These are phyloP conservation scores for Apiospora phragmitis DNA, from an alignment of 2,329 filamentous ascomycete genomes.

Conservation along the genomic window DNA sequence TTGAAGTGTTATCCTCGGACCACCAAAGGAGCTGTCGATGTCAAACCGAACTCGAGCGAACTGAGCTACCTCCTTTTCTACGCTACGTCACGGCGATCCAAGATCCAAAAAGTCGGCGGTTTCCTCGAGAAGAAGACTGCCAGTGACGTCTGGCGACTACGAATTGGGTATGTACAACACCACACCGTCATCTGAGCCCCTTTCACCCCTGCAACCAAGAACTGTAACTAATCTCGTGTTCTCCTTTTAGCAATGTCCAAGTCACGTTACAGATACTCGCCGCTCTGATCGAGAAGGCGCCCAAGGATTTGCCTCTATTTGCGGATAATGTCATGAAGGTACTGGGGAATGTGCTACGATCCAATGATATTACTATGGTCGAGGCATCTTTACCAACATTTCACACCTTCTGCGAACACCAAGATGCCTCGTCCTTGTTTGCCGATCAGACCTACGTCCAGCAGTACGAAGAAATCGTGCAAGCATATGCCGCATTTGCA, in stretches of 20 bases:
- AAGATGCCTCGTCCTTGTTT: constrained; percentile 81
- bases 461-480: constrained; percentile 81
- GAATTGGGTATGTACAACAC: constrained; percentile 67
- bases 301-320: constrained; percentile 87
- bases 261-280: constrained; percentile 92
- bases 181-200: constrained; percentile 17
- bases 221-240: background rate
- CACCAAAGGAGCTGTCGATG: constrained; percentile 86
- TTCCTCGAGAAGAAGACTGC: constrained; percentile 95
- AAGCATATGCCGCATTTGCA: constrained; percentile 77
- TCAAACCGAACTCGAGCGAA: constrained; percentile 95
- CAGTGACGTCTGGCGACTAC: constrained; percentile 84
- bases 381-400: constrained; percentile 88
- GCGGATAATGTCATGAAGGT: constrained; percentile 83
- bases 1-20: constrained; percentile 95
- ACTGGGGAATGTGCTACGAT: constrained; percentile 78
- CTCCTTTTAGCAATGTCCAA: constrained; percentile 72
- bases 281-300: constrained; percentile 89
- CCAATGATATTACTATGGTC: constrained; percentile 87
- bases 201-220: background rate
- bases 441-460: constrained; percentile 81
- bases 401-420: constrained; percentile 83
- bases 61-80: constrained; percentile 97
- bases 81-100: constrained; percentile 88
- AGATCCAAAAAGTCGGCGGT: constrained; percentile 92